phyloP scores from a whole-genome alignment of 2,329 filamentous ascomycete species.

The Aspergillus carbonarius region DNA sequence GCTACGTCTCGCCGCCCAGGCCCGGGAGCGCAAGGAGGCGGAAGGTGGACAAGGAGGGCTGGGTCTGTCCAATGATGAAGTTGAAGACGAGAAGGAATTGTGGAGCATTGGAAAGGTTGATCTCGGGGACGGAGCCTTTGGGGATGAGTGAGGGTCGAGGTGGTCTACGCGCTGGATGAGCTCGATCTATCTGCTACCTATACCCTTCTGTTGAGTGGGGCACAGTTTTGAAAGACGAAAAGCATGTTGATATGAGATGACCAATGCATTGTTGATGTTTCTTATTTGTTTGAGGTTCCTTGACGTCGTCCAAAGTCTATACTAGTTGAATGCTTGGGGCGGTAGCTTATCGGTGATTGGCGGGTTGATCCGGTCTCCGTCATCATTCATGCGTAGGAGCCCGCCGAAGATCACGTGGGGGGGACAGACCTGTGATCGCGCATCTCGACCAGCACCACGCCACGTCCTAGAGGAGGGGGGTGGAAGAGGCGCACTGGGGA shows the following conservation, averaged over 20 bases:
- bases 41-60: slow-evolving; percentile 85
- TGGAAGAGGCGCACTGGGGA: background rate
- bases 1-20: slow-evolving; percentile 78
- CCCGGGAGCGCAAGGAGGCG: slow-evolving; percentile 83
- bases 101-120: slow-evolving; percentile 95
- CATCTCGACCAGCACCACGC: background rate
- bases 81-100: slow-evolving; percentile 91
- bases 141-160: slow-evolving; percentile 34
- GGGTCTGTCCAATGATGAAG: slow-evolving; percentile 84
- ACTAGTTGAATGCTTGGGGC: no score
- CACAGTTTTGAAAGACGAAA: background rate
- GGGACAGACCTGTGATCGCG: background rate
- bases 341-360: background rate
- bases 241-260: slow-evolving; percentile 5
- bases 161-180: slow-evolving; percentile 12
- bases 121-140: slow-evolving; percentile 58
- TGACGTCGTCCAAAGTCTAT: background rate
- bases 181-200: slow-evolving; percentile 22
- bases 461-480: background rate
- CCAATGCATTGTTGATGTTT: slow-evolving; percentile 1
- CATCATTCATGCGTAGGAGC: background rate
- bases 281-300: background rate
- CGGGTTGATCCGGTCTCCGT: no score
- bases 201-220: slow-evolving; percentile 20
- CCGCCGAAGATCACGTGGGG: background rate